Percentiles rank a stretch among this genome's conserved stretches.
These are phyloP conservation scores for Mucor circinelloides DNA, from an alignment of 371 early-diverging fungal species.

Conservation along the genomic window DNA sequence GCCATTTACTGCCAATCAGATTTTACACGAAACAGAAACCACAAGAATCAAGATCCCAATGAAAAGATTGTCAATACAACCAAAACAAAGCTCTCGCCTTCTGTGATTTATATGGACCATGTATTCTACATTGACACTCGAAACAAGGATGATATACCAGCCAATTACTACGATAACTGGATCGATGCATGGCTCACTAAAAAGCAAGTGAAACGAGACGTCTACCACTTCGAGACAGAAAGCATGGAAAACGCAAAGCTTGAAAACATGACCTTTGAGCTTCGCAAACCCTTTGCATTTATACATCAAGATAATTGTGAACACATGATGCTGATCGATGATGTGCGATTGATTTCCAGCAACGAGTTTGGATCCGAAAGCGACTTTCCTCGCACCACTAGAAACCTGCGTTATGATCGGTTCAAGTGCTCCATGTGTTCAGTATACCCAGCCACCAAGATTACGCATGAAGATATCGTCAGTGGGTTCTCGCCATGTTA, in stretches of 20 bases:
- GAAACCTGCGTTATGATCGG: conserved; percentile 44
- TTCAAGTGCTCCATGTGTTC: conserved; percentile 73
- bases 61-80: conserved; percentile 21
- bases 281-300: conserved; percentile 69
- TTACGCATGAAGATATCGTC: conserved; percentile 71
- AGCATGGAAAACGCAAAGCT: conserved; percentile 59
- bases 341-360: conserved; percentile 43
- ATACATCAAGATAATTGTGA: conserved; percentile 78
- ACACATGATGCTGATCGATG: conserved; percentile 68
- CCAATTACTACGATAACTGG: not conserved
- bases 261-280: conserved; percentile 54
- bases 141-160: conserved; percentile 6
- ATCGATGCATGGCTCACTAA: conserved; percentile 10
- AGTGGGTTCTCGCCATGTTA: conserved; percentile 76
- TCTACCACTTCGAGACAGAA: conserved; percentile 23
- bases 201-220: conserved; percentile 16
- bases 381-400: conserved; percentile 58
- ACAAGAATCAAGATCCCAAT: not conserved
- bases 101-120: conserved; percentile 51
- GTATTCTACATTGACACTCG: conserved; percentile 51
- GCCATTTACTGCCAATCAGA: conserved; percentile 46
- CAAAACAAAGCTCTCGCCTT: conserved; percentile 26
- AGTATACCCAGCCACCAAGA: conserved; percentile 58
- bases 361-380: conserved; percentile 45
- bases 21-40: conserved; percentile 15